Evolutionary conservation across 2,329 filamentous ascomycete genomes (phyloP).

Genomic region (Chrysoporthe austroafricana): DNA sequence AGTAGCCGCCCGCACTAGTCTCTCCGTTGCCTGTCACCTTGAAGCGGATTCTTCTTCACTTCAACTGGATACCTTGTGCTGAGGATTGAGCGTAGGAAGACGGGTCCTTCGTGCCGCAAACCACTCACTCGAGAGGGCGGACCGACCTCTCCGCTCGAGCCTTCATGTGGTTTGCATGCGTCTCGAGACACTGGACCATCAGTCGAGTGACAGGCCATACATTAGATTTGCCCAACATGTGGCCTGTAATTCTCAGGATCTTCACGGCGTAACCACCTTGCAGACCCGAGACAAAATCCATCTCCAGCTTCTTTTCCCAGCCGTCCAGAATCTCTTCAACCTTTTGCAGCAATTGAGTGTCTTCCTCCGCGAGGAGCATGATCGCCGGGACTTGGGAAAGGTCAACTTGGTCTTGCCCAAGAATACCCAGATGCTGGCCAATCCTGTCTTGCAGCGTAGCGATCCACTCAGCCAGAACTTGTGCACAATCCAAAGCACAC

Average conservation of each 20-base stretch:
- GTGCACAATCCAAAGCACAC: conserved; percentile 91
- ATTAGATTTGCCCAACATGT: conserved; percentile 84
- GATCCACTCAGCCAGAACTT: conserved; percentile 93
- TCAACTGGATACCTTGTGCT: not conserved
- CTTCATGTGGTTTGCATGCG: conserved; percentile 56
- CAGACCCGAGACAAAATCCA: conserved; percentile 54
- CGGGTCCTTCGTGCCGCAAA: not conserved
- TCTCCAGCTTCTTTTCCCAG: conserved; percentile 78
- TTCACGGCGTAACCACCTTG: conserved; percentile 79
- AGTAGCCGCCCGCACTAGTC: not conserved
- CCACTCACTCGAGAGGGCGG: not conserved
- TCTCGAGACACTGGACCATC: conserved; percentile 59
- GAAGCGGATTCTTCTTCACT: not conserved
- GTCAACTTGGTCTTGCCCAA: conserved; percentile 83
- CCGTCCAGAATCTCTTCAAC: conserved; percentile 77
- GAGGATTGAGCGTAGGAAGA: not conserved
- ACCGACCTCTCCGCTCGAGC: conserved; percentile 56
- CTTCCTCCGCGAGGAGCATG: conserved; percentile 90
- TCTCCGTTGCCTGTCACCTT: not conserved
- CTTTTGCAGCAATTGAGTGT: conserved; percentile 82
- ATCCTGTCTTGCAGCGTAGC: conserved; percentile 91
- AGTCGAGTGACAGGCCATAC: conserved; percentile 78
- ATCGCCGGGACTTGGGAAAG: conserved; percentile 80
- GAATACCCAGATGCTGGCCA: conserved; percentile 83
- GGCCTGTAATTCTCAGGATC: conserved; percentile 80